Evolutionary conservation across 1,284 basidiomycete species (phyloP), one percentile per base, ranked within the genome.

Genomic region (Melampsora abietis-canadensis): DNA sequence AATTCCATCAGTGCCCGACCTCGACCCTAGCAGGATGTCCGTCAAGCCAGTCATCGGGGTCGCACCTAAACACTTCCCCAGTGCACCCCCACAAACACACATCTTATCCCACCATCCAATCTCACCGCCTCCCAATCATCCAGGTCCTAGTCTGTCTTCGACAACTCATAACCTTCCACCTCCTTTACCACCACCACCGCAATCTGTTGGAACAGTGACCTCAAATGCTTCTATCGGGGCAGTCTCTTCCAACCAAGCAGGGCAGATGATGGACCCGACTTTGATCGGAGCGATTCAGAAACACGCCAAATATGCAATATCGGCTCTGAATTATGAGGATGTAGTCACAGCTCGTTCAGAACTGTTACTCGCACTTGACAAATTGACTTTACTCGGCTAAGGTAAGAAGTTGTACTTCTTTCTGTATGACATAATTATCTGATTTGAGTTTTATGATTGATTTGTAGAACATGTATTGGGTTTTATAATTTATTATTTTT

Each of bases 321-420:
- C 91, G 24, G 88, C 94, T 21, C 83, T 97, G 75, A 92, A 96
- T 80, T 97, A 93, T 81, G 94, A 96, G 80, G 94, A 97, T 81
- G 85, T 85, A 17, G 89, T 90, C 78, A 89, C 90, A 78, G 93
- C 93, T 27, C 85, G 87, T 79, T 88, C 87, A 80, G 91, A 96
- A 82, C 82, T 96, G 77, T 84, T 87, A 77, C 85, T 87, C 46
- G 93, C 93, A 17, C 54, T 75, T 60, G 69, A 73, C 34, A 54
- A 54, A 27, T 19, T 54, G 19, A 6, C 51, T 4, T 54, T 54
- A 19, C 51, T 54, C 17, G 17, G 51, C 24, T 54, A 27, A 54
- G 17, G 37, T 40, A 12, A 40, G 37, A 40, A 12, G 4, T 8
- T 40, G 37, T 40, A 4, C 12, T 40, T 40, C 10, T 5, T 8